Percentiles rank a stretch among this genome's conserved stretches.
Conservation (phyloP, 148 eudicot species). For the Rhododendron ferrugineum region DNA sequence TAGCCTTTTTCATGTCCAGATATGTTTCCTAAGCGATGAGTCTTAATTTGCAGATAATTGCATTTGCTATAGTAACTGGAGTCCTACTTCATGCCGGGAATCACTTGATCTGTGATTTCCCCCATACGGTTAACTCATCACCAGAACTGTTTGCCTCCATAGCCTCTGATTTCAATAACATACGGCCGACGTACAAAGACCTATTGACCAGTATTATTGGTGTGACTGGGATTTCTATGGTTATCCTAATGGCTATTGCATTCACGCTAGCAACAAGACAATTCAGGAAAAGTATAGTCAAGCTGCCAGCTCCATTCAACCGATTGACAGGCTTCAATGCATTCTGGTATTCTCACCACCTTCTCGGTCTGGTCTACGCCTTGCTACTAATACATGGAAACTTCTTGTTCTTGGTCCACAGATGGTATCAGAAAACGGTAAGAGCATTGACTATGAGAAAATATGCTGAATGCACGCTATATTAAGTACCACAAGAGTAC, state of each 20-base stretch:
- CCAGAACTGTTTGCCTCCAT: slow-evolving; percentile 58
- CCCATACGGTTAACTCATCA: slow-evolving; percentile 53
- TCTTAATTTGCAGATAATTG: slow-evolving; percentile 54
- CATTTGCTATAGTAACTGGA: slow-evolving; percentile 66
- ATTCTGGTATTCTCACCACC: slow-evolving; percentile 94
- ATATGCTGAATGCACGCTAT: neutral
- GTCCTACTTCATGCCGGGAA: slow-evolving; percentile 62
- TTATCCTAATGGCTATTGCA: slow-evolving; percentile 62
- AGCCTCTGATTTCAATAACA: slow-evolving; percentile 55
- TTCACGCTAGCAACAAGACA: slow-evolving; percentile 75
- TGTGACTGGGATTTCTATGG: slow-evolving; percentile 77
- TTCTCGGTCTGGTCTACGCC: slow-evolving; percentile 66
- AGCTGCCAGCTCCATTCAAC: slow-evolving; percentile 72
- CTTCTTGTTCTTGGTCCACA: slow-evolving; percentile 62
- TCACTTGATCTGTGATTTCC: slow-evolving; percentile 87
- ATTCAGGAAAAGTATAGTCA: slow-evolving; percentile 60
- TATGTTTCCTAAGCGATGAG: neutral
- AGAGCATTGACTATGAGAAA: slow-evolving; percentile 12
- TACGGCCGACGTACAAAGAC: slow-evolving; percentile 53
- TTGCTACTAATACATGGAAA: slow-evolving; percentile 73
- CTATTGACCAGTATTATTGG: slow-evolving; percentile 58
- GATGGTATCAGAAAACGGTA: slow-evolving; percentile 83
- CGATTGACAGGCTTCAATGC: slow-evolving; percentile 86
- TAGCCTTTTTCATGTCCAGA: neutral
- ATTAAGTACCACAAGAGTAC: neutral